Evolutionary conservation across 2,329 filamentous ascomycete species (phyloP).

Genomic region (Dothidotthia symphoricarpi): DNA sequence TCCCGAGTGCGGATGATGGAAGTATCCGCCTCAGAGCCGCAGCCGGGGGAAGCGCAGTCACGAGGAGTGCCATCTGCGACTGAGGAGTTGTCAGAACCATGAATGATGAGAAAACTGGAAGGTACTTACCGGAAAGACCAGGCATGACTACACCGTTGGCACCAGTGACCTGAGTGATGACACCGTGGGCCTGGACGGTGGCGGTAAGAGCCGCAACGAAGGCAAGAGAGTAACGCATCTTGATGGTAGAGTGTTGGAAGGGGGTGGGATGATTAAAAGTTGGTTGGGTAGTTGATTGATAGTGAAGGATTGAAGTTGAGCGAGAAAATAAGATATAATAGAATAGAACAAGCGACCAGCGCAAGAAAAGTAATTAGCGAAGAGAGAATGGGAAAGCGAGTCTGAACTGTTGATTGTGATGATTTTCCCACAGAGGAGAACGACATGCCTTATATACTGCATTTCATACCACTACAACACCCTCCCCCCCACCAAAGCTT

Average conservation of each 20-base stretch:
- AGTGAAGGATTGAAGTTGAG: slow-evolving; percentile 13
- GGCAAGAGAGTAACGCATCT: slow-evolving; percentile 51
- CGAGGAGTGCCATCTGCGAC: slow-evolving; percentile 66
- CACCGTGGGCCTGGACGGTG: slow-evolving; percentile 57
- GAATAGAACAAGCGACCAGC: slow-evolving; percentile 38
- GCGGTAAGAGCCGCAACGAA: slow-evolving; percentile 49
- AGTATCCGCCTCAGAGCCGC: slow-evolving; percentile 68
- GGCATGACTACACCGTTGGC: slow-evolving; percentile 64
- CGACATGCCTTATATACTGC: slow-evolving; percentile 29
- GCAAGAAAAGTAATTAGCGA: slow-evolving; percentile 35
- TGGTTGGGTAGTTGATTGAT: slow-evolving; percentile 1
- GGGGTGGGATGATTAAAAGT: slow-evolving; percentile 9
- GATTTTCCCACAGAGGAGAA: slow-evolving; percentile 12
- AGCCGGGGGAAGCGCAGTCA: slow-evolving; percentile 61
- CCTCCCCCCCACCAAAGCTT: too few relatives aligned
- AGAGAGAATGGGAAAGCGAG: slow-evolving; percentile 27
- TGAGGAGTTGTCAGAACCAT: slow-evolving; percentile 28
- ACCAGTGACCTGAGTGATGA: slow-evolving; percentile 57
- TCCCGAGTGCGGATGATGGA: slow-evolving; percentile 65
- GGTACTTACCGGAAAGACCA: slow-evolving; percentile 52
- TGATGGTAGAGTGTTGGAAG: slow-evolving; percentile 28
- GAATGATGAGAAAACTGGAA: neutral
- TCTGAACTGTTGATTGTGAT: slow-evolving; percentile 31
- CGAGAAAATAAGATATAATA: slow-evolving; percentile 11
- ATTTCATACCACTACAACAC: neutral